phyloP scores from a whole-genome alignment of 805 yeast species.

The Candida easanensis region DNA sequence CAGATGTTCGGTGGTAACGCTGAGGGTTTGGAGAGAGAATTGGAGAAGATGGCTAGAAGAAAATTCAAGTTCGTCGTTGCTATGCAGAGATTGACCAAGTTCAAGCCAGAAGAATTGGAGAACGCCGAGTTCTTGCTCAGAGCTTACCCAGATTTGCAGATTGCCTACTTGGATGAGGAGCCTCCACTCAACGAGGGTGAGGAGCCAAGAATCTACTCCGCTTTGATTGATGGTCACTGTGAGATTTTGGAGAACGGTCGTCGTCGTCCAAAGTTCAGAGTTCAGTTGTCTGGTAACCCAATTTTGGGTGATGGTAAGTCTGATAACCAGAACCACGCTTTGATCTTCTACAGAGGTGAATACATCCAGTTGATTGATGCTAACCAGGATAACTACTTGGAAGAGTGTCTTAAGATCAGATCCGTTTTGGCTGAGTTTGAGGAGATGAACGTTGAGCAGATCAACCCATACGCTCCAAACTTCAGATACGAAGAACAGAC shows the following conservation, averaged over 20 bases:
- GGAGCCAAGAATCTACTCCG: constrained; percentile 69
- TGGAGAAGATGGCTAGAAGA: constrained; percentile 84
- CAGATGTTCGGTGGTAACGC: constrained; percentile 99
- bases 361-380: constrained; percentile 84
- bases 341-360: constrained; percentile 81
- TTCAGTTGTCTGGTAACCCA: constrained; percentile 79
- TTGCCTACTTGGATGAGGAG: constrained; percentile 94
- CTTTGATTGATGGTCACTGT: constrained; percentile 79
- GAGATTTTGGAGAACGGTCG: constrained; percentile 69
- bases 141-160: constrained; percentile 82
- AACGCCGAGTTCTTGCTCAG: constrained; percentile 77
- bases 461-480: constrained; percentile 74
- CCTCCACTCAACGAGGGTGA: constrained; percentile 71
- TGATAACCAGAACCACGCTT: constrained; percentile 80
- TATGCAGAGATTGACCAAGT: constrained; percentile 78
- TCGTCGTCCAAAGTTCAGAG: constrained; percentile 74
- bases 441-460: constrained; percentile 71
- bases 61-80: constrained; percentile 80
- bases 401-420: constrained; percentile 81
- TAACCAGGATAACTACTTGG: constrained; percentile 81
- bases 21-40: constrained; percentile 91
- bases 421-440: constrained; percentile 75
- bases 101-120: constrained; percentile 71
- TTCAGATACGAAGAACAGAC: constrained; percentile 55
- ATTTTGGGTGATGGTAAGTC: constrained; percentile 87